phyloP scores from a whole-genome alignment of 1,139 yeast species.

The Blastobotrys malaysiensis region DNA sequence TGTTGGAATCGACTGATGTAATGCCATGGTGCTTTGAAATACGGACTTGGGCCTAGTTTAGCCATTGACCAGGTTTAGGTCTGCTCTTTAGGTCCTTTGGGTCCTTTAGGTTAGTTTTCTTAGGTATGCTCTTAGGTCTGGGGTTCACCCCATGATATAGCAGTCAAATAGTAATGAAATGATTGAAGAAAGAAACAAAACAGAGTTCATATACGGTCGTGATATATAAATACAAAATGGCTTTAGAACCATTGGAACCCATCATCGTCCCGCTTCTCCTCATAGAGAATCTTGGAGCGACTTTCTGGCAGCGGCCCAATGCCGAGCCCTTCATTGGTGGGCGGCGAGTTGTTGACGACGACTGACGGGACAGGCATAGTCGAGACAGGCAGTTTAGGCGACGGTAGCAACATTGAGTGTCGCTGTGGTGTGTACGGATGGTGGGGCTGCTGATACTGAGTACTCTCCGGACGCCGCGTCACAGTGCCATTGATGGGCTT shows the following conservation, averaged over 20 bases:
- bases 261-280: not conserved
- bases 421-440: constrained; percentile 9
- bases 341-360: not conserved
- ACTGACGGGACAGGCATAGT: not conserved
- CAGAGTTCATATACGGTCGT: not conserved
- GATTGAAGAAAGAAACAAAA: not conserved
- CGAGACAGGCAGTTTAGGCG: constrained; percentile 15
- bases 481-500: not conserved
- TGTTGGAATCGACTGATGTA: too few relatives aligned
- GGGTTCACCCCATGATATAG: too few relatives aligned
- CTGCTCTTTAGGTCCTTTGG: too few relatives aligned
- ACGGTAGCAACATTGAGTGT: constrained; percentile 20
- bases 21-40: too few relatives aligned
- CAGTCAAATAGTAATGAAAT: too few relatives aligned
- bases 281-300: not conserved
- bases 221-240: not conserved
- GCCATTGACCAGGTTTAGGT: too few relatives aligned
- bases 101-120: too few relatives aligned
- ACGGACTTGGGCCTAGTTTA: too few relatives aligned
- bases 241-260: not conserved
- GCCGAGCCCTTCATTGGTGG: not conserved
- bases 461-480: not conserved
- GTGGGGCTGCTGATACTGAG: constrained; percentile 2
- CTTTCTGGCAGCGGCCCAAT: not conserved
- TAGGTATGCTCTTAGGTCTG: too few relatives aligned